Percentiles rank a stretch among this genome's conserved stretches.
Conservation (phyloP, 2,329 filamentous ascomycete species). For the Cladobotryum protrusum region DNA sequence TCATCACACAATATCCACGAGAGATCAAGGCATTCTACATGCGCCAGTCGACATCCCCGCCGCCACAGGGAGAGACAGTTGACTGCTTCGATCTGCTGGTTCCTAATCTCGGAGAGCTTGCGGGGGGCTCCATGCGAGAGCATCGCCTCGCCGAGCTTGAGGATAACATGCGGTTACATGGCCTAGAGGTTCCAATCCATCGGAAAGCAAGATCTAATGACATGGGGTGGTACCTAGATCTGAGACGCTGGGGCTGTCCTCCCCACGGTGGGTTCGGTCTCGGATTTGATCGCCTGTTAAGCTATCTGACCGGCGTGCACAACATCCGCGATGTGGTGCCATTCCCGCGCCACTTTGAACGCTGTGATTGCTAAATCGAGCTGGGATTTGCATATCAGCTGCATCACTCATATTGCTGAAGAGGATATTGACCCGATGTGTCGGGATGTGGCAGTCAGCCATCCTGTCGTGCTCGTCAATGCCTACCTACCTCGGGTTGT, state of each 20-base stretch:
- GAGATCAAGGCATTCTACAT: constrained; percentile 83
- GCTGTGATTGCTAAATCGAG: constrained; percentile 49
- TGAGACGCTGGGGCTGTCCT: constrained; percentile 84
- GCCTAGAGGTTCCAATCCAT: constrained; percentile 43
- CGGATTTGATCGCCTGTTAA: constrained; percentile 80
- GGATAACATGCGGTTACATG: constrained; percentile 63
- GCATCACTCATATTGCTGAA: background rate
- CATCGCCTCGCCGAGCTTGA: constrained; percentile 63
- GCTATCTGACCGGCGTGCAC: constrained; percentile 73
- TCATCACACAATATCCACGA: constrained; percentile 89
- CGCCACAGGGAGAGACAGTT: constrained; percentile 49
- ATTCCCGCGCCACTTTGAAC: constrained; percentile 70
- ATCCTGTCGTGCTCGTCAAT: constrained; percentile 13
- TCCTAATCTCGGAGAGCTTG: constrained; percentile 78
- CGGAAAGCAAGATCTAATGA: constrained; percentile 20
- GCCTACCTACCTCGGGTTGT: constrained; percentile 13
- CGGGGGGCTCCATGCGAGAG: constrained; percentile 85
- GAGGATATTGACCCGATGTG: constrained; percentile 11
- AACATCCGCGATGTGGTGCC: constrained; percentile 81
- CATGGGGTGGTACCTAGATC: constrained; percentile 81
- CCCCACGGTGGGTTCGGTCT: constrained; percentile 88
- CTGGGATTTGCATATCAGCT: background rate
- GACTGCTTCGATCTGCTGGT: constrained; percentile 89
- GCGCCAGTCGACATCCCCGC: constrained; percentile 31
- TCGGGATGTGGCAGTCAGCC: constrained; percentile 9